A percentile compares a stretch with the other conserved stretches of the same genome.
These are phyloP conservation scores for Microbotryum lychnidis-dioicae DNA, from an alignment of 1,284 basidiomycete genomes.

Conservation along the genomic window DNA sequence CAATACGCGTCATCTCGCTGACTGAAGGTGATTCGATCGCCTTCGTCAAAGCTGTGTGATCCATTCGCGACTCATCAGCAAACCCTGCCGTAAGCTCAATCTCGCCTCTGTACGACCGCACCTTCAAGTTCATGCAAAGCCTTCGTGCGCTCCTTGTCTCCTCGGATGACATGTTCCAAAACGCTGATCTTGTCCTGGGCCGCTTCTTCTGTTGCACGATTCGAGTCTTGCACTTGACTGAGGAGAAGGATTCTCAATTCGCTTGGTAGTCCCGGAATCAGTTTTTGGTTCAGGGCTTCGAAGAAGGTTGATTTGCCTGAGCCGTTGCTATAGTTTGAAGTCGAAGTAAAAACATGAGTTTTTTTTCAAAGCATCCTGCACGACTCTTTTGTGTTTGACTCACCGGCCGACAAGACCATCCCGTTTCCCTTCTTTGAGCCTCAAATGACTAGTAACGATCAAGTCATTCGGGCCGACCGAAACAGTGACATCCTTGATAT, in stretches of 20 bases:
- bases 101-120: slow-evolving; percentile 23
- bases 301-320: slow-evolving; percentile 53
- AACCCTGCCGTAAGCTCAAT: neutral
- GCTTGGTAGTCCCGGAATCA: slow-evolving; percentile 50
- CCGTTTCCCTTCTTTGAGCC: slow-evolving; percentile 33
- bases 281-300: slow-evolving; percentile 44
- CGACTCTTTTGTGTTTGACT: neutral
- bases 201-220: slow-evolving; percentile 22
- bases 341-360: neutral
- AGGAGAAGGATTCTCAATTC: slow-evolving; percentile 51
- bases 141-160: slow-evolving; percentile 37
- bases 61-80: neutral
- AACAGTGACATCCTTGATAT: slow-evolving; percentile 48
- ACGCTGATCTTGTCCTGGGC: slow-evolving; percentile 28
- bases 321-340: slow-evolving; percentile 40
- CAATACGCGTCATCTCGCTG: slow-evolving; percentile 32
- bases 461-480: slow-evolving; percentile 49
- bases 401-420: slow-evolving; percentile 30
- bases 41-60: slow-evolving; percentile 29
- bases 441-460: slow-evolving; percentile 43
- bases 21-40: slow-evolving; percentile 37
- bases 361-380: neutral
- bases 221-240: slow-evolving; percentile 47
- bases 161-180: slow-evolving; percentile 40
- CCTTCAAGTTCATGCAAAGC: slow-evolving; percentile 36